A percentile compares a stretch with the other conserved stretches of the same genome.
Conservation (phyloP, 257 asterid species). For the Jacaranda copaia region DNA sequence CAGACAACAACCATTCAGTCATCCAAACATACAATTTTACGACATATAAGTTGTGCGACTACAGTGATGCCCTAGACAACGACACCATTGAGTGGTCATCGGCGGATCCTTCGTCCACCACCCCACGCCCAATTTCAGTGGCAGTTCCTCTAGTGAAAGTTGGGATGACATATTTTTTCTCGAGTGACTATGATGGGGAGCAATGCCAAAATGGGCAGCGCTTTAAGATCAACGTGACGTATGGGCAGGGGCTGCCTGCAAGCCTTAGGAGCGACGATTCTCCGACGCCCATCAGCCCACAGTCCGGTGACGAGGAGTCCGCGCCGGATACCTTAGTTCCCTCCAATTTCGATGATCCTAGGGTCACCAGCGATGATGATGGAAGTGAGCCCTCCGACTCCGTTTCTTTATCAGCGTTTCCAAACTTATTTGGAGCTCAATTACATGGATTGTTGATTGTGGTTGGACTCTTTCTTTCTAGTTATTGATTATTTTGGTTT, state of each 20-base stretch:
- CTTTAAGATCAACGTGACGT: slow-evolving; percentile 60
- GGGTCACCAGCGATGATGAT: slow-evolving; percentile 54
- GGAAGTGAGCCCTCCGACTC: slow-evolving; percentile 54
- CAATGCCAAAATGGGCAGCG: slow-evolving; percentile 77
- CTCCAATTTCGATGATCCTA: slow-evolving; percentile 70
- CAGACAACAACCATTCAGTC: slow-evolving; percentile 87
- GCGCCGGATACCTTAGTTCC: slow-evolving; percentile 85
- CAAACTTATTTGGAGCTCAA: slow-evolving; percentile 42
- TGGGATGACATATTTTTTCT: slow-evolving; percentile 74
- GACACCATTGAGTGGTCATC: slow-evolving; percentile 75
- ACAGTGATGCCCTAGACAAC: slow-evolving; percentile 52
- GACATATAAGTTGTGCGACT: slow-evolving; percentile 62
- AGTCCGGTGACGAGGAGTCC: slow-evolving; percentile 61
- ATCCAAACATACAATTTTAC: slow-evolving; percentile 78
- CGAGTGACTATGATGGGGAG: slow-evolving; percentile 87
- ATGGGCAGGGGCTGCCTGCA: slow-evolving; percentile 78
- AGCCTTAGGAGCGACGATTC: slow-evolving; percentile 49
- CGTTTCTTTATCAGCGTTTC: slow-evolving; percentile 24
- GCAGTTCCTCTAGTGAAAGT: slow-evolving; percentile 62
- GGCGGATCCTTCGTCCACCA: slow-evolving; percentile 65
- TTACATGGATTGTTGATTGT: slow-evolving; percentile 40
- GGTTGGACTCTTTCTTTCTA: slow-evolving; percentile 37
- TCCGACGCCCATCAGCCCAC: slow-evolving; percentile 58
- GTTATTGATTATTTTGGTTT: slow-evolving; percentile 23
- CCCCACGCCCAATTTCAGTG: slow-evolving; percentile 49